phyloP scores from a whole-genome alignment of 345 rosid species.

The Passiflora organensis region DNA sequence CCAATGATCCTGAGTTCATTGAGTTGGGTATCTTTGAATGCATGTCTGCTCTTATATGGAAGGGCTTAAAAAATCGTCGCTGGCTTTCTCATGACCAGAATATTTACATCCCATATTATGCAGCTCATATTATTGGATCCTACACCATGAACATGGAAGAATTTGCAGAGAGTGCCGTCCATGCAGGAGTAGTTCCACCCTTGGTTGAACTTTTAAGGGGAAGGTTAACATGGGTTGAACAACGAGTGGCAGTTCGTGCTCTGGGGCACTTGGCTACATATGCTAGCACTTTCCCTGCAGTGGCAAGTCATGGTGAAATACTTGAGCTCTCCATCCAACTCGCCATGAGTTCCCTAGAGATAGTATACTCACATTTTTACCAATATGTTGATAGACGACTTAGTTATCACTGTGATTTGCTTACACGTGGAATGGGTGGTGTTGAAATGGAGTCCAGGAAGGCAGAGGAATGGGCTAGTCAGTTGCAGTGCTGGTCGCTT shows the following conservation, averaged over 20 bases:
- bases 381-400: conserved; percentile 72
- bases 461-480: conserved; percentile 99
- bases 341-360: conserved; percentile 89
- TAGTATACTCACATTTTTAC: conserved; percentile 93
- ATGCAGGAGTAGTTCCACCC: conserved; percentile 84
- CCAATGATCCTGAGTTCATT: conserved; percentile 93
- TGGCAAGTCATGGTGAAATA: conserved; percentile 79
- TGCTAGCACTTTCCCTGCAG: conserved; percentile 66
- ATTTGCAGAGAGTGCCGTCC: conserved; percentile 77
- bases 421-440: conserved; percentile 99
- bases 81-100: conserved; percentile 98
- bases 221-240: conserved; percentile 97
- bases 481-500: conserved; percentile 99
- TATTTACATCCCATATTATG: conserved; percentile 95
- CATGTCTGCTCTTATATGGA: conserved; percentile 94
- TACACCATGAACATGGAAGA: conserved; percentile 99
- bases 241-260: conserved; percentile 95
- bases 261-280: conserved; percentile 96
- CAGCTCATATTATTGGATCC: conserved; percentile 96
- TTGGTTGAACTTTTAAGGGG: conserved; percentile 91
- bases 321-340: conserved; percentile 87
- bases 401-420: conserved; percentile 92
- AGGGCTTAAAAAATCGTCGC: conserved; percentile 87
- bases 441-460: conserved; percentile 98
- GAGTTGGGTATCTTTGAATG: conserved; percentile 96